A percentile compares a stretch with the other conserved stretches of the same genome.
Evolutionary conservation across 176 grass and related monocot genomes (phyloP).

Genomic region (sorghum (Sorghum bicolor)): Sorghum_bicolor_NCBIv3 NC_012870.2:57778501-57779000

Average conservation of each 20-base stretch:
- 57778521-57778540: conserved; percentile 77
- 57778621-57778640: conserved; percentile 46
- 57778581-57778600: conserved; percentile 53
- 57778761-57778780: conserved; percentile 74
- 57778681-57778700: conserved; percentile 72
- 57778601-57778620: conserved; percentile 69
- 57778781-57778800: conserved; percentile 63
- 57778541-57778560: conserved; percentile 69
- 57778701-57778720: conserved; percentile 77
- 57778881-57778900: conserved; percentile 80
- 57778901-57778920: conserved; percentile 52
- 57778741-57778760: conserved; percentile 71
- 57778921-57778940: conserved; percentile 60
- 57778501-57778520: conserved; percentile 72
- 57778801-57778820: conserved; percentile 48
- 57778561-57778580: conserved; percentile 55
- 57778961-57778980: conserved; percentile 54
- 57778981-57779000: conserved; percentile 47
- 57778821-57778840: conserved; percentile 54
- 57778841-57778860: conserved; percentile 60
- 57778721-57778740: conserved; percentile 65
- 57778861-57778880: conserved; percentile 44
- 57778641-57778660: conserved; percentile 70
- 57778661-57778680: conserved; percentile 57
- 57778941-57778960: conserved; percentile 64